A percentile compares a stretch with the other conserved stretches of the same genome.
Evolutionary conservation across 805 yeast genomes (phyloP).

Genomic region (Blastobotrys mokoenaii): DNA sequence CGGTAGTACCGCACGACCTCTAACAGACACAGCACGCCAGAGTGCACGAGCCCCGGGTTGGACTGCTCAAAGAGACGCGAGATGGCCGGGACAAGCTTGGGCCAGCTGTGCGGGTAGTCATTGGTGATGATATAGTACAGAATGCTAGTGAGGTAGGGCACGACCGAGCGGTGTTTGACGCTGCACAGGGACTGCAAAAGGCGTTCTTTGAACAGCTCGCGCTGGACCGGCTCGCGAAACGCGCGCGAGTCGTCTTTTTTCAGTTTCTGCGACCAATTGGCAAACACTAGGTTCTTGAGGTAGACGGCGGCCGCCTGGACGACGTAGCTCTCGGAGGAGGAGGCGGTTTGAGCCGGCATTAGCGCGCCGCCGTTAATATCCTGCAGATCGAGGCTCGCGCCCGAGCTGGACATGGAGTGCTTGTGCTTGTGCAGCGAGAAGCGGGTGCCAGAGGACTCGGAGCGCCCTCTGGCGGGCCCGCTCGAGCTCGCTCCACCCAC

Average conservation of each 20-base stretch:
- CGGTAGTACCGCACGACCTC: conserved; percentile 64
- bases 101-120: conserved; percentile 47
- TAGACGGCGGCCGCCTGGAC: conserved; percentile 69
- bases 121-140: conserved; percentile 38
- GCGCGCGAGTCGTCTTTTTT: conserved; percentile 5
- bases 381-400: too few relatives aligned
- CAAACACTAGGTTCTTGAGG: conserved; percentile 57
- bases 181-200: conserved; percentile 28
- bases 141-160: conserved; percentile 36
- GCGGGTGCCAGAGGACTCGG: too few relatives aligned
- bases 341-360: too few relatives aligned
- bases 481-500: too few relatives aligned
- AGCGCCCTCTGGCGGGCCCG: too few relatives aligned
- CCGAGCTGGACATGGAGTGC: too few relatives aligned
- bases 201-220: conserved; percentile 35
- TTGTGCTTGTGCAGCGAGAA: too few relatives aligned
- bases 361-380: too few relatives aligned
- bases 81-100: too few relatives aligned
- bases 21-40: conserved; percentile 40
- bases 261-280: conserved; percentile 45
- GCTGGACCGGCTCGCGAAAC: conserved; percentile 61
- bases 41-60: conserved; percentile 47
- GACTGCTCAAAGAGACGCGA: conserved; percentile 35
- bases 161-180: conserved; percentile 44
- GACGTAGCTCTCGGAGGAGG: conserved; percentile 21